Base-by-base conservation (phyloP, 2,329 filamentous ascomycete genomes). In the Clarireedia paspali region DNA sequence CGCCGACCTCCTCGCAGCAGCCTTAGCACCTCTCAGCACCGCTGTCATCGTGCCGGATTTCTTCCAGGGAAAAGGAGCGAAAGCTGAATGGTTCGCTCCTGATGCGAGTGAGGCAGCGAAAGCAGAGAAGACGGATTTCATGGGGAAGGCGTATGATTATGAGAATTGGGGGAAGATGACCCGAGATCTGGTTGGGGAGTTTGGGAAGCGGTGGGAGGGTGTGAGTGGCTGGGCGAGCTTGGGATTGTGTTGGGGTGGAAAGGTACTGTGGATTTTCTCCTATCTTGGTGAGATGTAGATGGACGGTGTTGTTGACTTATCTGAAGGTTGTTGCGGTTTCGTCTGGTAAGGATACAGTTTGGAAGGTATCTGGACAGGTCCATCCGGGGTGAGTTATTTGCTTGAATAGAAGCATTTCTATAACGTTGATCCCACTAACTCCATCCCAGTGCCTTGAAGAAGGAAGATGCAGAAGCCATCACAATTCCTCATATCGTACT, bases 1-100 rank as follows among this genome's bases (percentile, higher is more conserved):
- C 30, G 83, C 83, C 57, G 85, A 89, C 65, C 85, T 80, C 58
- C 72, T 86, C 14, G 76, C 81, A 42, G 71, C 72, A 50, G 74
- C 76, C 57, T 74, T 80, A 64, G 50, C 53, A 23, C 68, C 73
- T 71, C 82, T 84, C 63, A 15, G 40, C 10, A 47, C 34, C 3
- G n/a, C 40, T 6, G 88, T 96, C 64, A 88, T 91, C 72, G 91
- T 96, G 59, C 91, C 91, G 17, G 91, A 96, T 73, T 91, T 89
- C 79, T 95, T 96, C 75, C 79, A 87, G 57, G 91, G 88, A 68
- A 44, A 52, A 10, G 42, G 48, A 49, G 66, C 10, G 49, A 12
- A 81, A 76, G 45, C 75, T 79, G 47, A 60, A 17, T 78, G 77
- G 72, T 81, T 56, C 26, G 36, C 39, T 80, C 67, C 73, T 77